A percentile compares a stretch with the other conserved stretches of the same genome.
phyloP scores from a whole-genome alignment of 2,329 filamentous ascomycete species.

The Penicillium sp. region DNA sequence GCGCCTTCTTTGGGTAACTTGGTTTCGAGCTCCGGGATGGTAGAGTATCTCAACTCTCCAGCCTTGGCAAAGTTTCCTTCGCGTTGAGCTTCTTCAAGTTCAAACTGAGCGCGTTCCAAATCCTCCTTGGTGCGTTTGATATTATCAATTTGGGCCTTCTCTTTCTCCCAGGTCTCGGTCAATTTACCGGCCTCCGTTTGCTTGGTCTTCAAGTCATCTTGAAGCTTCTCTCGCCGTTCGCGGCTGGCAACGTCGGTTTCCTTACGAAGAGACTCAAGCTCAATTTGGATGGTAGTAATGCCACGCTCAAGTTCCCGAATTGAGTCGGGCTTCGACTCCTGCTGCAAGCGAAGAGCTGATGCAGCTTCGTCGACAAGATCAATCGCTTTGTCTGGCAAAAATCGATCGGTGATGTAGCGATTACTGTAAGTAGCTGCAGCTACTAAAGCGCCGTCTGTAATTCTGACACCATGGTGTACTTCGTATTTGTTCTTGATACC shows the following conservation, averaged over 20 bases:
- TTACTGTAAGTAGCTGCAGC: constrained; percentile 91
- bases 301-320: constrained; percentile 90
- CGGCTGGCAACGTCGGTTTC: constrained; percentile 87
- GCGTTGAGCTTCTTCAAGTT: constrained; percentile 82
- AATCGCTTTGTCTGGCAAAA: constrained; percentile 94
- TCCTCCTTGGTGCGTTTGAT: constrained; percentile 85
- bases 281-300: constrained; percentile 97
- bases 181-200: constrained; percentile 73
- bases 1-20: constrained; percentile 73
- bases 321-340: constrained; percentile 94
- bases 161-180: constrained; percentile 84
- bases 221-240: constrained; percentile 82
- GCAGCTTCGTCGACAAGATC: constrained; percentile 95
- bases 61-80: constrained; percentile 85
- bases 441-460: constrained; percentile 87
- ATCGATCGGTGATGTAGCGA: constrained; percentile 93
- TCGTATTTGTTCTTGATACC: constrained; percentile 98
- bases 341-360: constrained; percentile 82
- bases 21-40: constrained; percentile 75
- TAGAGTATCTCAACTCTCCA: constrained; percentile 85
- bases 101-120: constrained; percentile 79
- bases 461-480: constrained; percentile 92
- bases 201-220: constrained; percentile 70
- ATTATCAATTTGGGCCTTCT: constrained; percentile 77
- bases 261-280: constrained; percentile 89